Conservation (phyloP, 2,329 filamentous ascomycete genomes). For the Tothia fuscella region DNA sequence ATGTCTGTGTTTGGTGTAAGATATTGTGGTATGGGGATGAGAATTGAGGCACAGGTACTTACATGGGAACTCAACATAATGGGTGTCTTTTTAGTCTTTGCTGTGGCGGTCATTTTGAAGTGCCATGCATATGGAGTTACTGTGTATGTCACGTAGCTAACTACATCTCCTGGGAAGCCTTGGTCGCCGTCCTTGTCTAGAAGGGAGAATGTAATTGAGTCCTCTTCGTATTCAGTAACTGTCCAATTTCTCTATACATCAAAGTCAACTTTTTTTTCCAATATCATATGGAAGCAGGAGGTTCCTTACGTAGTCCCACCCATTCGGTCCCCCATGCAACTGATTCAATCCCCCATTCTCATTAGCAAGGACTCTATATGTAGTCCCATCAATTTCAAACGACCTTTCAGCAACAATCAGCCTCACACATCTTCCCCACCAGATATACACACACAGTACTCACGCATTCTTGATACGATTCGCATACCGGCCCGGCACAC, state of each 20-base stretch:
- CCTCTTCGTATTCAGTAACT: slow-evolving; percentile 52
- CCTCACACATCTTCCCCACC: not conserved
- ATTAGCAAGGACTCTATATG: slow-evolving; percentile 50
- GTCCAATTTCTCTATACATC: slow-evolving; percentile 58
- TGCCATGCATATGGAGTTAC: slow-evolving; percentile 56
- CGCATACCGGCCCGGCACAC: slow-evolving; percentile 60
- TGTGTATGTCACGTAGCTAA: slow-evolving; percentile 63
- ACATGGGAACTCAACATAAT: slow-evolving; percentile 69
- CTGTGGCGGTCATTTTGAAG: slow-evolving; percentile 58
- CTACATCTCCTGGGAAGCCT: slow-evolving; percentile 68
- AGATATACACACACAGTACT: not conserved
- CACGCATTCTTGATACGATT: slow-evolving; percentile 61
- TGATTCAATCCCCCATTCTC: slow-evolving; percentile 44
- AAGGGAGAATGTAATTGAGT: slow-evolving; percentile 64
- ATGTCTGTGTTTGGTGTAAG: slow-evolving; percentile 40
- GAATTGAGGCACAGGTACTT: slow-evolving; percentile 21
- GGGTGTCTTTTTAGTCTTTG: slow-evolving; percentile 64
- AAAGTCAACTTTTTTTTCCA: not conserved
- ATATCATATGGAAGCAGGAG: not conserved
- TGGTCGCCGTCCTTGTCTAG: slow-evolving; percentile 61
- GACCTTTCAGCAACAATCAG: slow-evolving; percentile 33
- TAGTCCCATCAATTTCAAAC: slow-evolving; percentile 53
- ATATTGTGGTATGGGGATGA: not conserved
- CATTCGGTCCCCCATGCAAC: slow-evolving; percentile 57
- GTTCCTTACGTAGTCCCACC: slow-evolving; percentile 52